Percentiles rank a stretch among this genome's conserved stretches.
These are phyloP conservation scores for Colletotrichum musicola DNA, from an alignment of 2,329 filamentous ascomycete species.

Conservation along the genomic window DNA sequence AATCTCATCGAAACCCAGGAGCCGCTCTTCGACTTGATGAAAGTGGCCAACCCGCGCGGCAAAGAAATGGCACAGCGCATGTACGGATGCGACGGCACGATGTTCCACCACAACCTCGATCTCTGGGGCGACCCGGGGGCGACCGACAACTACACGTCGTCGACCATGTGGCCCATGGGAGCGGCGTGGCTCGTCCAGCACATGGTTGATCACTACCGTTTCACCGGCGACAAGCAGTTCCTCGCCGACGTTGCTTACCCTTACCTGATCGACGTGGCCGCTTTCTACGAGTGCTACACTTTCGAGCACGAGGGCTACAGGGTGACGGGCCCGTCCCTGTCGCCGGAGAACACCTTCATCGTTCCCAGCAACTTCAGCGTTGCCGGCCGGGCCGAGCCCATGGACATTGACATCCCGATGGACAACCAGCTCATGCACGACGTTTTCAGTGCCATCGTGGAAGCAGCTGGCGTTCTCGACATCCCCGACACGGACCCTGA, in stretches of 20 bases:
- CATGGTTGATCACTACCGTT: constrained; percentile 54
- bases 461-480: constrained; percentile 14
- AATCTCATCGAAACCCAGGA: constrained; percentile 53
- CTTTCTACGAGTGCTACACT: constrained; percentile 55
- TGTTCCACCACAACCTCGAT: constrained; percentile 55
- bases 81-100: constrained; percentile 54
- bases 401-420: constrained; percentile 43
- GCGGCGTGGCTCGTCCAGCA: constrained; percentile 55
- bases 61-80: constrained; percentile 49
- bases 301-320: constrained; percentile 47
- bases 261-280: constrained; percentile 49
- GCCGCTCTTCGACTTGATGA: constrained; percentile 54
- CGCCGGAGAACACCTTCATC: constrained; percentile 43
- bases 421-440: constrained; percentile 44
- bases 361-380: constrained; percentile 35
- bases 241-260: constrained; percentile 45
- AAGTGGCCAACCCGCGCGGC: constrained; percentile 48
- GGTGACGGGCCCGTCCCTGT: constrained; percentile 43
- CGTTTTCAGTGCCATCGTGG: constrained; percentile 25
- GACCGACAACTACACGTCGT: constrained; percentile 45
- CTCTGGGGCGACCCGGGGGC: constrained; percentile 55
- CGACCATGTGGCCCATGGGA: constrained; percentile 54
- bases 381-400: constrained; percentile 26
- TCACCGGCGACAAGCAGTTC: constrained; percentile 46
- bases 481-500: constrained; percentile 12